phyloP scores from a whole-genome alignment of 495 filamentous ascomycete species.

The Pseudotulostoma volvatum region DNA sequence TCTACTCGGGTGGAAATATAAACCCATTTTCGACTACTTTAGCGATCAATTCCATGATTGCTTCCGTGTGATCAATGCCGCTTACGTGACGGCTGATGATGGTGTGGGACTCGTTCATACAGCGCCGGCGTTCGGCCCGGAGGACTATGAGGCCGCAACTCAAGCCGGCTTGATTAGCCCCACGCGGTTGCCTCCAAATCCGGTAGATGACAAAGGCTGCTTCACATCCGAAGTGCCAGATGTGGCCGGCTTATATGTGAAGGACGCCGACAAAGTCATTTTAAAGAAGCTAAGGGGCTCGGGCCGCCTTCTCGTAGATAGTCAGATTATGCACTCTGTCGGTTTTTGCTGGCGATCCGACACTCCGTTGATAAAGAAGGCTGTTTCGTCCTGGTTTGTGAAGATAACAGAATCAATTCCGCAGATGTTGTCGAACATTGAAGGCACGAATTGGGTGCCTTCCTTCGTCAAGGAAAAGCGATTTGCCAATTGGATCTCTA shows the following conservation, averaged over 20 bases:
- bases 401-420: conserved; percentile 74
- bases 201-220: conserved; percentile 65
- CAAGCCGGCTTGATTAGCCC: conserved; percentile 63
- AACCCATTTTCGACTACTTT: conserved; percentile 87
- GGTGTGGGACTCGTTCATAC: conserved; percentile 96
- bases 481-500: conserved; percentile 74
- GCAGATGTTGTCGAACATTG: conserved; percentile 76
- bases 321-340: conserved; percentile 85
- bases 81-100: conserved; percentile 81
- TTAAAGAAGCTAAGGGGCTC: conserved; percentile 76
- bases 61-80: conserved; percentile 73
- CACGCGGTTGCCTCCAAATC: conserved; percentile 69
- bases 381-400: conserved; percentile 93
- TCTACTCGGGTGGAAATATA: conserved; percentile 85
- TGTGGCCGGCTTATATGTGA: conserved; percentile 82
- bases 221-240: conserved; percentile 72
- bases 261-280: conserved; percentile 86
- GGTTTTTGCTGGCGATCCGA: conserved; percentile 94
- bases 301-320: conserved; percentile 71
- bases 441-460: conserved; percentile 88
- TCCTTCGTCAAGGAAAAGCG: conserved; percentile 81
- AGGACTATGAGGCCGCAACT: conserved; percentile 80
- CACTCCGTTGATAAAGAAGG: conserved; percentile 85
- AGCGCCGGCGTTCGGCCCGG: conserved; percentile 87
- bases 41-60: conserved; percentile 87